Percentiles rank a stretch among this genome's conserved stretches.
Evolutionary conservation across 148 eudicot species (phyloP).

Genomic region (Nepenthes mirabilis): DNA sequence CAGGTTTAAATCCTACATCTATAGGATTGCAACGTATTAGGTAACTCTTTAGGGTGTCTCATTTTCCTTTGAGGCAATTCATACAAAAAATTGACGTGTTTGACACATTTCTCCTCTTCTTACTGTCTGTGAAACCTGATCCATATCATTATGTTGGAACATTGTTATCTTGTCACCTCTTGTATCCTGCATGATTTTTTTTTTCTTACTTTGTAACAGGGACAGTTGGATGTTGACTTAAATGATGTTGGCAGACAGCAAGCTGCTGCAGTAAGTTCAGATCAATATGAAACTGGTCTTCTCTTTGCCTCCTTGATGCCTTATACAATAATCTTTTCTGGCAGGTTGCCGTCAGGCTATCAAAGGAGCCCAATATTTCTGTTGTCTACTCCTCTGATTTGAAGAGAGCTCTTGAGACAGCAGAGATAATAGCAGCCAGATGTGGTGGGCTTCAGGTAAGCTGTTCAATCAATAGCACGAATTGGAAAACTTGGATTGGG

Average conservation of each 20-base stretch:
- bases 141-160: too few relatives aligned
- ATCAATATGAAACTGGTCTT: conserved; percentile 1
- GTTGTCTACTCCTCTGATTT: conserved; percentile 76
- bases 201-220: conserved; percentile 26
- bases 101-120: too few relatives aligned
- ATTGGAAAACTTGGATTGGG: not conserved
- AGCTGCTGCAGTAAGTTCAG: conserved; percentile 57
- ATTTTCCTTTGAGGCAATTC: not conserved
- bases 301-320: conserved; percentile 4
- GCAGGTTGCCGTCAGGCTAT: conserved; percentile 63
- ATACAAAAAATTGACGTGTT: not conserved
- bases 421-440: conserved; percentile 51
- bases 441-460: conserved; percentile 64
- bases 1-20: too few relatives aligned
- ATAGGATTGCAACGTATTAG: too few relatives aligned
- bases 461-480: not conserved
- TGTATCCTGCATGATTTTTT: not conserved
- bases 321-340: conserved; percentile 8
- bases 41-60: too few relatives aligned
- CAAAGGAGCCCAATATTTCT: conserved; percentile 55
- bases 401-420: conserved; percentile 71
- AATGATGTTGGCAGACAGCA: conserved; percentile 78
- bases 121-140: too few relatives aligned
- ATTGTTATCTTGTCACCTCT: not conserved
- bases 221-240: conserved; percentile 74